These are phyloP conservation scores for Pochonia chlamydosporia DNA, from an alignment of 2,329 filamentous ascomycete genomes.

Conservation along the genomic window DNA sequence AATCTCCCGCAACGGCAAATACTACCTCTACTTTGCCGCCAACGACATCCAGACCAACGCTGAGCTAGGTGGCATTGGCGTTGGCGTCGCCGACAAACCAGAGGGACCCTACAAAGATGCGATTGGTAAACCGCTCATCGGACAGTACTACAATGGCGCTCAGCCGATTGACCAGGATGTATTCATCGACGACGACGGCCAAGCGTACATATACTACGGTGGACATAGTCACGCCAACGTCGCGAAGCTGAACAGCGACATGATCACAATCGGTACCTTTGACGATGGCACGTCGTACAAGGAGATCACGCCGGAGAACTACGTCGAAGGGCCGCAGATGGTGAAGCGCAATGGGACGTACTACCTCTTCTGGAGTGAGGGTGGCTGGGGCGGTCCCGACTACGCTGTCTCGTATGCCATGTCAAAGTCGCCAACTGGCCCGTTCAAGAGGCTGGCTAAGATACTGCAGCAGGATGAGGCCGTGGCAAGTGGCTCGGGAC, in stretches of 20 bases:
- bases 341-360: slow-evolving; percentile 38
- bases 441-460: slow-evolving; percentile 33
- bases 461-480: slow-evolving; percentile 34
- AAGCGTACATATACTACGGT: slow-evolving; percentile 37
- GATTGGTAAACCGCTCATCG: slow-evolving; percentile 27
- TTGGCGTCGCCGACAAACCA: slow-evolving; percentile 26
- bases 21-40: slow-evolving; percentile 45
- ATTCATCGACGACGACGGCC: slow-evolving; percentile 35
- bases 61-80: slow-evolving; percentile 34
- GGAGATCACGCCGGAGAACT: slow-evolving; percentile 39
- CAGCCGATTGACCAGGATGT: slow-evolving; percentile 38
- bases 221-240: slow-evolving; percentile 32
- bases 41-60: slow-evolving; percentile 35
- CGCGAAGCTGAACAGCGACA: slow-evolving; percentile 35
- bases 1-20: slow-evolving; percentile 34
- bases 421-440: slow-evolving; percentile 28
- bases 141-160: slow-evolving; percentile 35
- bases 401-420: slow-evolving; percentile 42
- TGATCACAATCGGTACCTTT: slow-evolving; percentile 34
- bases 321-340: slow-evolving; percentile 32
- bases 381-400: slow-evolving; percentile 41
- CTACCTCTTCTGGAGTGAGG: slow-evolving; percentile 42
- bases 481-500: slow-evolving; percentile 37
- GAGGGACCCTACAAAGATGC: slow-evolving; percentile 30
- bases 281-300: slow-evolving; percentile 31